Evolutionary conservation across 1,139 yeast genomes (phyloP), one percentile per base, ranked within the genome.

Genomic region (Kazachstania sp.): DNA sequence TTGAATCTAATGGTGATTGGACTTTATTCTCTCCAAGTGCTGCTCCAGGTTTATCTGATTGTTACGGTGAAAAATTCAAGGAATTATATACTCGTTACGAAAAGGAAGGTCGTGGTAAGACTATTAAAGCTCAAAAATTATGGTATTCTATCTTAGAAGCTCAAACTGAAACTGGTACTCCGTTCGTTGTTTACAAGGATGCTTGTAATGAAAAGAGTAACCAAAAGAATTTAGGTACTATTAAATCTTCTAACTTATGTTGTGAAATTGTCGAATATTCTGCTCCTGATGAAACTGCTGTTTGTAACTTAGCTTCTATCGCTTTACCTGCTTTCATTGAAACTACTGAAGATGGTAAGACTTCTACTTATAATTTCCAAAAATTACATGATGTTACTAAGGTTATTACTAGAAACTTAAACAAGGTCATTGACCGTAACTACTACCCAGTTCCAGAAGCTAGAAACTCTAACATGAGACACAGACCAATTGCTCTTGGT

Each of bases 161-260:
- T 43, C 95, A 86, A 71, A 85, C 92, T 46, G 95, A 86, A 72
- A 86, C 95, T 34, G 95, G 95, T 63, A 84, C 87, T 60, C 95
- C 95, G 45, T 87, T 84, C 73, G 85, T 86, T 87, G 75, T 86
- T 43, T 86, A 86, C 73, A 86, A 86, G 70, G 95, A 86, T 70
- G 79, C 95, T 39, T 84, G 95, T 72, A 86, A 86, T 71, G 61
- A 74, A 55, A 86, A 87, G 71, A 74, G 86, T 53, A 86, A 86
- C 69, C 95, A 86, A 70, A 79, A 86, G 77, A 86, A 86, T 66
- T 72, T 86, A 66, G 95, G 95, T 61, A 74, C 83, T 44, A 86
- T 86, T 70, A 86, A 86, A 70, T 83, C 94, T 39, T 86, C 95
- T 37, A 86, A 86, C 69, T 74, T 86, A 69, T 87, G 95, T 70